Evolutionary conservation across 768 basidiomycete species (phyloP), one percentile per base, ranked within the genome.

Genomic region (Trichaptum fuscoviolaceum): DNA sequence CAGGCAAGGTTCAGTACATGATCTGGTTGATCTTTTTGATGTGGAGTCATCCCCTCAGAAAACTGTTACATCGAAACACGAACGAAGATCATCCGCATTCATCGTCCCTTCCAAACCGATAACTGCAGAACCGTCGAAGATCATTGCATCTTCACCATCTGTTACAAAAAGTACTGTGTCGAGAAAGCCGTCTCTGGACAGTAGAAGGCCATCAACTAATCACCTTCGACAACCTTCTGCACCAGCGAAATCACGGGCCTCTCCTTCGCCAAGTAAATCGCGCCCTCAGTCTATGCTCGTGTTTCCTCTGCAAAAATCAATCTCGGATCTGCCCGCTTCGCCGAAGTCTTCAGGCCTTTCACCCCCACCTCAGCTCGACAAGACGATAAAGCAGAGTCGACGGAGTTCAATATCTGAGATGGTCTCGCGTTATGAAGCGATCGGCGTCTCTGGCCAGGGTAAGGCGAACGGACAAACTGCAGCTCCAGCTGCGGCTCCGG

Each of bases 261-360:
- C 75, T 60, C 57, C 80, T 30, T 67, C 79, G 15, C 73, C 80
- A 52, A 73, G 78, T 7, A 84, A 87, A 42, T 80, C 84, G 36
- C 87, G 93, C 6, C 92, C 92, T 24, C 90, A 93, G 68, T 94
- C 93, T n/a, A 85, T 93, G 85, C 82, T 92, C 73, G 75, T 90
- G 30, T 87, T 90, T 70, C 88, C 90, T 1, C 70, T 77, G 27
- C 73, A 78, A 18, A 77, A 76, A 64, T 75, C 80, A 4, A 81
- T 83, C 7, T 83, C 80, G 69, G 72, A 69, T 15, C 80, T 84
- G 18, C 74, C 77, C 8, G 83, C 84, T 42, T 78, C 75, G 58
- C 66, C 77, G 17, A 72, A 78, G 58, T 64, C 73, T 23, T 71
- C 73, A 70, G 70, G 30, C 66, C 73, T 62, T 58, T 24, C 75